Base-by-base conservation (phyloP, 176 grass and related monocot species). In the Typha latifolia region DNA sequence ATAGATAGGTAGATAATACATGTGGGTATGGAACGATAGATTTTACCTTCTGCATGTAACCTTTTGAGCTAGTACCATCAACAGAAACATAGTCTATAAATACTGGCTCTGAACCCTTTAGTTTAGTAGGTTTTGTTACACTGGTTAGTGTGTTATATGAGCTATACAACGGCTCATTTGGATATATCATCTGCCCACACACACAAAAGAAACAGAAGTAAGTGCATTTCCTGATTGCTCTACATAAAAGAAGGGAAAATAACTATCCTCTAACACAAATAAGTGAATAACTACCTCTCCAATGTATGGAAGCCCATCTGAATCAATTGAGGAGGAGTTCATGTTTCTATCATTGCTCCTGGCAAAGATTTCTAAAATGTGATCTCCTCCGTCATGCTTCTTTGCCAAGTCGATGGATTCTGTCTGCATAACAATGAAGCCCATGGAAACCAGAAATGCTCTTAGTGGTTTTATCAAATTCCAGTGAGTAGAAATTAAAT, bases 281-380 rank as follows among this genome's bases (percentile, higher is more conserved):
- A n/a, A n/a, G n/a, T n/a, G n/a, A n/a, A n/a, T 70, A 69, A 66
- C 12, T 47, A 96, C 93, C 88, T 86, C 80, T 82, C 82, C 85
- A 86, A 92, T 80, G 14, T 70, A 79, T 84, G 93, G 93, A 89
- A 96, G 93, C 22, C 93, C 93, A 82, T 96, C 93, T 82, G 78
- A 80, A 77, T 91, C 93, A 57, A 86, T 86, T 49, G 37, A 69
- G 51, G 37, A 69, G 57, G 66, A 52, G 3, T 67, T 56, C 12
- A 71, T 77, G 9, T 81, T 84, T 84, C 73, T 84, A 19, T 82
- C 75, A 47, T 48, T 75, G 62, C 93, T 91, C 56, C 81, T 89
- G 3, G 85, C 78, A 80, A 96, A 96, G 52, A 86, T 77, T 80
- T 96, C 85, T 21, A 73, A 72, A 34, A 71, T 19, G 56, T 27